Percentiles rank a stretch among this genome's conserved stretches.
phyloP scores from a whole-genome alignment of 2,329 filamentous ascomycete species.

The Lasiodiplodia hormozganensis region DNA sequence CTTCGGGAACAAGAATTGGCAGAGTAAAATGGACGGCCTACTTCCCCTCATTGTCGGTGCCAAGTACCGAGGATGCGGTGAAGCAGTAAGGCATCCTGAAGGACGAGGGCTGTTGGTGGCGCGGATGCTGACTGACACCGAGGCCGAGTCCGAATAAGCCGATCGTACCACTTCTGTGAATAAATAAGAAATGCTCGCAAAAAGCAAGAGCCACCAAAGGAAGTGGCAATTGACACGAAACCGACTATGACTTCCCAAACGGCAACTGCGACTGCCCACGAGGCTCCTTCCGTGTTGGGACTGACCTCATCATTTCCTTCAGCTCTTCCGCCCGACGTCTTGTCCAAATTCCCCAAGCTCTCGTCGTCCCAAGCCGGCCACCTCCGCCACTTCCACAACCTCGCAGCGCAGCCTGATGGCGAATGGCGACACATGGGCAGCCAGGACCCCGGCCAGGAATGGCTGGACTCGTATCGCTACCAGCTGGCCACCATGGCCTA shows the following conservation, averaged over 20 bases:
- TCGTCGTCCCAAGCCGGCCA: slow-evolving; percentile 41
- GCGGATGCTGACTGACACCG: background rate
- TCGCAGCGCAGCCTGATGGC: slow-evolving; percentile 35
- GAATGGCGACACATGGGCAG: slow-evolving; percentile 41
- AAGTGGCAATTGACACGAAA: background rate
- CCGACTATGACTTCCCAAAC: background rate
- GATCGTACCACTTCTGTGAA: background rate
- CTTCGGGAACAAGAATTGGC: too few relatives aligned
- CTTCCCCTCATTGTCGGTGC: background rate
- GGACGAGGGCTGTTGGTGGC: background rate
- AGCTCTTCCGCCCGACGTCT: background rate
- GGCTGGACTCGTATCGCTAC: slow-evolving; percentile 47
- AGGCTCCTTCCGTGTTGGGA: too few relatives aligned
- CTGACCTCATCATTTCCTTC: background rate
- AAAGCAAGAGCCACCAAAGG: background rate
- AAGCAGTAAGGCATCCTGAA: background rate
- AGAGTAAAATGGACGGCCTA: background rate
- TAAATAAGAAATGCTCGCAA: background rate
- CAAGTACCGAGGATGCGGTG: background rate
- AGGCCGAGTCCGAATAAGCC: background rate
- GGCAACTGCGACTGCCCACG: background rate
- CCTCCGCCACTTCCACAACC: slow-evolving; percentile 48
- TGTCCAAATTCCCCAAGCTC: slow-evolving; percentile 32
- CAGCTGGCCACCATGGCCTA: slow-evolving; percentile 53
- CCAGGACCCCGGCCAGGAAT: slow-evolving; percentile 49